phyloP scores from a whole-genome alignment of 108 stramenopile genomes.

The Mediolabrus comicus region DNA sequence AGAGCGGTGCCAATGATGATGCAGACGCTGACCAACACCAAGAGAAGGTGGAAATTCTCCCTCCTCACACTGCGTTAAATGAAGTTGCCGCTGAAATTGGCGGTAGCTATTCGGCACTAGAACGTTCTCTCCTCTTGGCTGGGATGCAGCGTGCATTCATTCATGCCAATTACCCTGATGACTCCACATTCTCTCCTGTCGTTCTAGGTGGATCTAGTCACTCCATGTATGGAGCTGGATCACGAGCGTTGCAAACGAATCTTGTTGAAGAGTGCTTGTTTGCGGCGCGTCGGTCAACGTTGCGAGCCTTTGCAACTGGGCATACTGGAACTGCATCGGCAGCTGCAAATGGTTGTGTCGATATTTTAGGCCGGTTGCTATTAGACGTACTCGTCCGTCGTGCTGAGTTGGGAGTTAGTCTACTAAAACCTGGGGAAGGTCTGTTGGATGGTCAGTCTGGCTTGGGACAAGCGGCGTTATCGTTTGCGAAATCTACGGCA shows the following conservation, averaged over 20 bases:
- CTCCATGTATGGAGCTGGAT: slow-evolving; percentile 11
- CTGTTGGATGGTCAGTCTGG: slow-evolving; percentile 67
- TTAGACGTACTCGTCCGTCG: slow-evolving; percentile 69
- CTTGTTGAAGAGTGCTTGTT: slow-evolving; percentile 83
- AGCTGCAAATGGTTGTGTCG: slow-evolving; percentile 70
- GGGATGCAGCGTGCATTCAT: slow-evolving; percentile 83
- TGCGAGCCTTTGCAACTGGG: slow-evolving; percentile 86
- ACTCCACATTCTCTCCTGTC: slow-evolving; percentile 34
- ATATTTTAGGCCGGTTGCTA: slow-evolving; percentile 62
- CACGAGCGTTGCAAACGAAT: slow-evolving; percentile 67
- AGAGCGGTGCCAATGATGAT: slow-evolving; percentile 13
- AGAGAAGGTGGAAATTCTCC: slow-evolving; percentile 57
- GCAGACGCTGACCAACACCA: slow-evolving; percentile 34
- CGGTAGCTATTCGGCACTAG: slow-evolving; percentile 74
- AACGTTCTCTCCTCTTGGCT: slow-evolving; percentile 77
- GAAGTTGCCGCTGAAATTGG: slow-evolving; percentile 80
- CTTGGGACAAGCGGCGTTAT: slow-evolving; percentile 54
- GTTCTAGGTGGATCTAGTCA: neutral
- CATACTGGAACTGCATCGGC: slow-evolving; percentile 82
- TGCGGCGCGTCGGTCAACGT: slow-evolving; percentile 70
- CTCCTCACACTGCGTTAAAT: slow-evolving; percentile 69
- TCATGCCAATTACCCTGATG: slow-evolving; percentile 39
- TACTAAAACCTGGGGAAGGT: slow-evolving; percentile 84
- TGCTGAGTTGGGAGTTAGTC: slow-evolving; percentile 61
- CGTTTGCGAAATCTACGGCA: slow-evolving; percentile 45